Base-by-base conservation (phyloP, 2,329 filamentous ascomycete species). In the Xylaria sp. region DNA sequence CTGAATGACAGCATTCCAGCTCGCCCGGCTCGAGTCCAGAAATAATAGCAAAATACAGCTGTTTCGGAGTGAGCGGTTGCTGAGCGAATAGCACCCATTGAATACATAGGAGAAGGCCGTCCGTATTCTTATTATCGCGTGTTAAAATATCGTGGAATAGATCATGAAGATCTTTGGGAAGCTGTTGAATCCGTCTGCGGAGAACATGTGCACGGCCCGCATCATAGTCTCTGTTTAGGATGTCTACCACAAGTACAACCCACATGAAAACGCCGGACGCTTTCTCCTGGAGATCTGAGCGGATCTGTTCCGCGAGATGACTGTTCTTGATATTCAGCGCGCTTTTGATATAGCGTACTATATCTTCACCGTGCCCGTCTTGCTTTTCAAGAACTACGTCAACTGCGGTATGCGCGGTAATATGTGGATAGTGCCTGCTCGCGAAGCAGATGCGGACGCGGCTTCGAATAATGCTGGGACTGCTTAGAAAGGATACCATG, bases 401-500 rank as follows among this genome's bases (percentile, higher is more conserved):
- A 20, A 58, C 6, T 28, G 31, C 59, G 20, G 15, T 54, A n/a
- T 23, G 18, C 1, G 83, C 77, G 0, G 62, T 74, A 52, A 86
- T 80, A 23, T 80, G 44, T 1, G 74, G 74, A 44, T 76, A 76
- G 41, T 74, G 73, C n/a, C 74, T 63, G 31, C 84, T 86, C 0
- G 84, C 84, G 2, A 86, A 81, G 60, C 82, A 85, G 0, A 84
- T 72, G 0, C 68, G 75, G 0, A 87, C 72, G 0, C 39, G 3
- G 0, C 74, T 52, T 0, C 60, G 56, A 0, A 72, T 5, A 2
- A 81, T 73, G 0, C 78, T 76, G 0, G 85, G 62, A 0, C 79
- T 71, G 55, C 84, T 79, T 13, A 87, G 81, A 63, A 83, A 84
- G 0, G 71, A 55, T 0, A 86, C 73, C 81, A 87, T 85, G 0